Percentiles rank a stretch among this genome's conserved stretches.
phyloP scores from a whole-genome alignment of 441 rosid genomes.

The Gossypium trilobum region DNA sequence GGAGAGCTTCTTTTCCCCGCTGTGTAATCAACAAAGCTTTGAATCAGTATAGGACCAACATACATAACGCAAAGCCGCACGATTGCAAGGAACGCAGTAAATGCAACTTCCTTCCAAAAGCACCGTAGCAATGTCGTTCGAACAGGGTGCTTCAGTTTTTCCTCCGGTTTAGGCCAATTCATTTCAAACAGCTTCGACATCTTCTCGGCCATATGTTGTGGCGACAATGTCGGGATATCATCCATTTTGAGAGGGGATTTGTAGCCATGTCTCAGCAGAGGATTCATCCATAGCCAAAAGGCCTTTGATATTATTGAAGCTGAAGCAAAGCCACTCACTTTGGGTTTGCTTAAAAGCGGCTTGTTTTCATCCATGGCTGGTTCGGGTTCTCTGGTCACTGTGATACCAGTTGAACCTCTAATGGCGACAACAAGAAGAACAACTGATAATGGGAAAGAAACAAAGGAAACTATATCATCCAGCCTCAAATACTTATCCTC shows the following conservation, averaged over 20 bases:
- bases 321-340: constrained; percentile 53
- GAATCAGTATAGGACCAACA: constrained; percentile 78
- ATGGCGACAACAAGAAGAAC: constrained; percentile 48
- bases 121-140: constrained; percentile 64
- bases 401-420: constrained; percentile 61
- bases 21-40: constrained; percentile 67
- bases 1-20: constrained; percentile 65
- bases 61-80: constrained; percentile 62
- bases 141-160: constrained; percentile 52
- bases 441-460: constrained; percentile 48
- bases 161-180: constrained; percentile 72
- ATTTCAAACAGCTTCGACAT: constrained; percentile 52
- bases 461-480: constrained; percentile 49
- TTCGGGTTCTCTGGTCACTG: constrained; percentile 23
- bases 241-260: constrained; percentile 60
- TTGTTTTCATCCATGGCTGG: constrained; percentile 30
- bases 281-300: constrained; percentile 94
- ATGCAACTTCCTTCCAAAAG: constrained; percentile 67
- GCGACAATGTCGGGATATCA: constrained; percentile 70
- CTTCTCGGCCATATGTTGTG: constrained; percentile 63
- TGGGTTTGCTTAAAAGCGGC: constrained; percentile 31
- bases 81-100: constrained; percentile 71
- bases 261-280: constrained; percentile 65
- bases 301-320: constrained; percentile 63
- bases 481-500: constrained; percentile 24